phyloP scores from a whole-genome alignment of 2,329 filamentous ascomycete species.

The Cercospora berteroae region DNA sequence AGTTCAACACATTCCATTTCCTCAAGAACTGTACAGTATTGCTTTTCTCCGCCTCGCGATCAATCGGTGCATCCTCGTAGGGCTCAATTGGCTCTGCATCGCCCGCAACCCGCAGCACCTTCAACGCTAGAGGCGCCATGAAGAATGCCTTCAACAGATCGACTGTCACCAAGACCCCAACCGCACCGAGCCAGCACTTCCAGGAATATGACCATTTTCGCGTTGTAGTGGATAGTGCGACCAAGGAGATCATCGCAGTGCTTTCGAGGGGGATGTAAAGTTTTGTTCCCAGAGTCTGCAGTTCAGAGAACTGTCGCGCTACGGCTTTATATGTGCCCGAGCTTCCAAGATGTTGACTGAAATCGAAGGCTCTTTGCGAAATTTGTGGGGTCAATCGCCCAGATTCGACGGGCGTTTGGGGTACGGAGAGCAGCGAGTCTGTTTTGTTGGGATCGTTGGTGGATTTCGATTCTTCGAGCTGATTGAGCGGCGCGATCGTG shows the following conservation, averaged over 20 bases:
- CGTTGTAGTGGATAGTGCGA: conserved; percentile 24
- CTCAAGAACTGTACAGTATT: conserved; percentile 33
- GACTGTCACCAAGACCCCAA: conserved; percentile 23
- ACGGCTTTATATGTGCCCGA: conserved; percentile 31
- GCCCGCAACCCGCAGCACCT: conserved; percentile 30
- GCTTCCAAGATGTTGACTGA: conserved; percentile 20
- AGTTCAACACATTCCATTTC: conserved; percentile 23
- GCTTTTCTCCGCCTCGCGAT: conserved; percentile 31
- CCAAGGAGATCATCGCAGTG: conserved; percentile 25
- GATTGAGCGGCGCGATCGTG: not conserved
- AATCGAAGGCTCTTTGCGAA: conserved; percentile 19
- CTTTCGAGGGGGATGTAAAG: conserved; percentile 29
- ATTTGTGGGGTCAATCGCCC: conserved; percentile 24
- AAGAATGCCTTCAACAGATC: conserved; percentile 28
- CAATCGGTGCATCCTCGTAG: conserved; percentile 34
- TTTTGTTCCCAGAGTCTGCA: conserved; percentile 26
- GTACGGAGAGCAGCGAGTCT: conserved; percentile 18
- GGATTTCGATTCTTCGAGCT: not conserved
- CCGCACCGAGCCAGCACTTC: conserved; percentile 29
- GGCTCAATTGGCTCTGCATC: conserved; percentile 33
- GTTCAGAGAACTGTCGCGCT: conserved; percentile 30
- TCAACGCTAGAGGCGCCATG: conserved; percentile 32
- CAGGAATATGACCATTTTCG: conserved; percentile 16
- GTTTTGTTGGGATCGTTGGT: not conserved
- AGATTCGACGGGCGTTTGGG: conserved; percentile 18